These are phyloP conservation scores for Austroboletus niveus DNA, from an alignment of 1,284 basidiomycete species.

Conservation along the genomic window DNA sequence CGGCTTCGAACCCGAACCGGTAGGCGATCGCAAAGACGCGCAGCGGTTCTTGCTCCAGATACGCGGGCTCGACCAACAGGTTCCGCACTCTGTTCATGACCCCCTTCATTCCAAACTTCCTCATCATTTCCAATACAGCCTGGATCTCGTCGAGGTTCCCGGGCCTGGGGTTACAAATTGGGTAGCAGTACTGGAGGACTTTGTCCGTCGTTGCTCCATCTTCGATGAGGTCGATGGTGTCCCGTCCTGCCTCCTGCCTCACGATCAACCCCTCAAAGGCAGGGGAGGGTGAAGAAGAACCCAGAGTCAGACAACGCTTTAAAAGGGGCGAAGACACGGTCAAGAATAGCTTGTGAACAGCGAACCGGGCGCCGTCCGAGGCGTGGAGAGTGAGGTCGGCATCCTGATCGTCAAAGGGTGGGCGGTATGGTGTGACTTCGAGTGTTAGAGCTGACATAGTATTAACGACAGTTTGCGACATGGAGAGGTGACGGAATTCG, in stretches of 20 bases:
- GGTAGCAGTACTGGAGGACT: constrained; percentile 34
- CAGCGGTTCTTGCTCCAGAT: constrained; percentile 29
- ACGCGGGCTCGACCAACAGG: constrained; percentile 20
- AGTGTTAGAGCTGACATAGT: constrained; percentile 27
- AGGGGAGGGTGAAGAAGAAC: constrained; percentile 29
- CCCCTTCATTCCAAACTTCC: constrained; percentile 33
- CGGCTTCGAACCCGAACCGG: constrained; percentile 30
- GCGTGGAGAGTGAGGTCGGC: constrained; percentile 33
- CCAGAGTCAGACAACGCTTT: constrained; percentile 27
- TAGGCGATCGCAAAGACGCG: constrained; percentile 35
- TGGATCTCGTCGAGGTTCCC: constrained; percentile 34
- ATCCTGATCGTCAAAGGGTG: constrained; percentile 33
- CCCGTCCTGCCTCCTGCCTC: constrained; percentile 22
- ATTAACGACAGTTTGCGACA: constrained; percentile 27
- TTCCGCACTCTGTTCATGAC: constrained; percentile 29
- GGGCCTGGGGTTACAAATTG: constrained; percentile 29
- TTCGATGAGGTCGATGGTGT: constrained; percentile 30
- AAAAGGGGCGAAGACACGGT: constrained; percentile 30
- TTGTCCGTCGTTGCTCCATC: constrained; percentile 30
- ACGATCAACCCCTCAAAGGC: constrained; percentile 25
- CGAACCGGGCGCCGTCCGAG: constrained; percentile 31
- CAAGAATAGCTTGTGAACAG: constrained; percentile 33
- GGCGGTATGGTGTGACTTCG: constrained; percentile 20
- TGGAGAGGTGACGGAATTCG: constrained; percentile 14
- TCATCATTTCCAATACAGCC: constrained; percentile 32